These are phyloP conservation scores for Penicillium waksmanii DNA, from an alignment of 495 filamentous ascomycete species.

Conservation along the genomic window DNA sequence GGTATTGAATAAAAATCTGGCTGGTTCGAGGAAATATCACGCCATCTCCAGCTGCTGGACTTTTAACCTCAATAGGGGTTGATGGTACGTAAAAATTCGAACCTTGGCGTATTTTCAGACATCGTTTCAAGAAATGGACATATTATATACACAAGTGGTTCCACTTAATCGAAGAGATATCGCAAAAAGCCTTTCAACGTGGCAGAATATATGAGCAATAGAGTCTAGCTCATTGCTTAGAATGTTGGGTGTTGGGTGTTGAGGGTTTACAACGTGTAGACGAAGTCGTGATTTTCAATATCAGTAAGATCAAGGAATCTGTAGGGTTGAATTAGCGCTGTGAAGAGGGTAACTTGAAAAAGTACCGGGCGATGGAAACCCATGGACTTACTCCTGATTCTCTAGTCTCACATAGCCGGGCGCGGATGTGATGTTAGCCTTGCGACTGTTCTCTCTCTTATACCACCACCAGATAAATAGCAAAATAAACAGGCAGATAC, in stretches of 20 bases:
- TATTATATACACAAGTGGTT: too few relatives aligned
- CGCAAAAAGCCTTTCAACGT: too few relatives aligned
- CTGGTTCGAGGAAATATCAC: too few relatives aligned
- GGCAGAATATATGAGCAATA: too few relatives aligned
- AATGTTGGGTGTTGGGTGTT: neutral
- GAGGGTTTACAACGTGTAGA: constrained; percentile 27
- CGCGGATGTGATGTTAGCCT: constrained; percentile 51
- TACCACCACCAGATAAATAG: constrained; percentile 65
- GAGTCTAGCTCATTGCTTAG: neutral
- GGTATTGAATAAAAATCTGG: too few relatives aligned
- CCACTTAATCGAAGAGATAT: too few relatives aligned
- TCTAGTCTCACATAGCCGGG: constrained; percentile 63
- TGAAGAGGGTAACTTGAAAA: neutral
- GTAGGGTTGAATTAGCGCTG: neutral
- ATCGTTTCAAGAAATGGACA: too few relatives aligned
- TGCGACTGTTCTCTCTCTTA: constrained; percentile 59
- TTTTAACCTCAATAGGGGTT: too few relatives aligned
- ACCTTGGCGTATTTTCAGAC: too few relatives aligned
- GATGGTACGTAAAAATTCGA: too few relatives aligned
- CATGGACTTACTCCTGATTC: constrained; percentile 55
- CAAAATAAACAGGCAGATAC: constrained; percentile 55
- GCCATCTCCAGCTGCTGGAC: too few relatives aligned
- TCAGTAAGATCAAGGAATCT: constrained; percentile 58
- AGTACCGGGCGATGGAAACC: constrained; percentile 5
- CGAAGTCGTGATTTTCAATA: constrained; percentile 24